Conservation (phyloP, 495 filamentous ascomycete genomes). For the Aspergillus panamensis region DNA sequence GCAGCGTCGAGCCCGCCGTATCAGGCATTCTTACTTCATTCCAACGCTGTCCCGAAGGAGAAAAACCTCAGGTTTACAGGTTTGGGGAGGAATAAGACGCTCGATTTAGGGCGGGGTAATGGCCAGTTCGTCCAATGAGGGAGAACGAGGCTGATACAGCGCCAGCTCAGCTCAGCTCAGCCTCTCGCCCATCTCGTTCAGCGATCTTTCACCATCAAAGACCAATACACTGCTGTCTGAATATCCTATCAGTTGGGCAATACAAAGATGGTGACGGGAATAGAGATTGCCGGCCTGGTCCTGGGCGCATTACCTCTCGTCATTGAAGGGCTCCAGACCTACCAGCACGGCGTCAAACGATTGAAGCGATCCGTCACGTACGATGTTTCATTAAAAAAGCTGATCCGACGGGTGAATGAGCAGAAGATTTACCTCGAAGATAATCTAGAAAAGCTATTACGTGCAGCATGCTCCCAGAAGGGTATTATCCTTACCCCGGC, state of each 20-base stretch:
- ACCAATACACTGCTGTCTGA: not conserved
- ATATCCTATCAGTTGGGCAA: not conserved
- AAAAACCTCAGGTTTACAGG: not conserved
- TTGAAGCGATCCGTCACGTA: conserved; percentile 1
- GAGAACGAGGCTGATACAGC: no score
- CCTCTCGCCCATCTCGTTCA: not conserved
- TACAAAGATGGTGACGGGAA: not conserved
- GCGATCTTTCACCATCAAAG: not conserved
- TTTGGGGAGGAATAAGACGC: not conserved
- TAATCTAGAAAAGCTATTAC: not conserved
- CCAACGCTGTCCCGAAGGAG: not conserved
- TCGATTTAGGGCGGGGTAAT: not conserved
- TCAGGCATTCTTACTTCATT: not conserved
- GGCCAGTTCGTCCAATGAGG: not conserved
- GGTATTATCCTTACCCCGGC: not conserved
- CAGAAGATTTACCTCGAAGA: conserved; percentile 2
- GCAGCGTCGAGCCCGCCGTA: not conserved
- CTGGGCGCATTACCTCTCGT: not conserved
- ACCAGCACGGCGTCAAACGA: not conserved
- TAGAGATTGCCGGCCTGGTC: conserved; percentile 2
- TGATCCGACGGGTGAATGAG: conserved; percentile 1
- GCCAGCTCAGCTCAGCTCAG: no score
- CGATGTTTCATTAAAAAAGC: conserved; percentile 1
- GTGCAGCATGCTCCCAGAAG: not conserved
- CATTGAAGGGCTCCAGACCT: not conserved